These are phyloP conservation scores for Tulasnella sp. DNA, from an alignment of 768 basidiomycete genomes.

Conservation along the genomic window DNA sequence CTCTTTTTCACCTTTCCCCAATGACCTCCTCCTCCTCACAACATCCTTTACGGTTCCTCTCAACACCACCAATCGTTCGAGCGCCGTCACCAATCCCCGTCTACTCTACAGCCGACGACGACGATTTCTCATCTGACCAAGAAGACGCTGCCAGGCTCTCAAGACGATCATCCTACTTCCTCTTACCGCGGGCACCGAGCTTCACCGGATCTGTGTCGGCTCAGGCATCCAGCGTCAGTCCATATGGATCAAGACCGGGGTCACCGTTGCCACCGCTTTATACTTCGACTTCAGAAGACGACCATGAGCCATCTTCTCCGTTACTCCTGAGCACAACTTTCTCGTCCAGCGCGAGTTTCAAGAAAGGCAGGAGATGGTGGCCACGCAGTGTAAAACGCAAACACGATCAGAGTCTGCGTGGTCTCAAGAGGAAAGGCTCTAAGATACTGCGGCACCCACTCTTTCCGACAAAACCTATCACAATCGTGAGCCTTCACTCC, in stretches of 20 bases:
- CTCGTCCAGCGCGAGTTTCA: not conserved
- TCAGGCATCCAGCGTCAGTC: not conserved
- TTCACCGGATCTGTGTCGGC: not conserved
- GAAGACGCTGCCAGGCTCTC: not conserved
- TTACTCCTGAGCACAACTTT: constrained; percentile 18
- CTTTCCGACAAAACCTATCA: constrained; percentile 69
- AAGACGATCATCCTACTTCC: constrained; percentile 8
- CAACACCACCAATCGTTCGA: not conserved
- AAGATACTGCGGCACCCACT: constrained; percentile 57
- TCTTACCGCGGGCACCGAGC: not conserved
- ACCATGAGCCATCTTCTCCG: constrained; percentile 37
- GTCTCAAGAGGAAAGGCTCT: constrained; percentile 52
- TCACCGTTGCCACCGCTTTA: constrained; percentile 11
- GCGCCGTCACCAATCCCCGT: not conserved
- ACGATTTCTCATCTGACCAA: constrained; percentile 7
- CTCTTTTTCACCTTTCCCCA: not conserved
- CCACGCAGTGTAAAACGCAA: constrained; percentile 6
- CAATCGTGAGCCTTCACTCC: constrained; percentile 47
- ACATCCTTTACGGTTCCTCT: constrained; percentile 1
- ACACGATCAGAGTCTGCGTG: constrained; percentile 28
- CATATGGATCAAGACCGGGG: constrained; percentile 9
- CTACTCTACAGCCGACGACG: not conserved
- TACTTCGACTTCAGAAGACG: constrained; percentile 16
- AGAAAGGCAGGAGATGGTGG: constrained; percentile 1
- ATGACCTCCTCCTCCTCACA: not conserved